These are phyloP conservation scores for Claviceps capensis DNA, from an alignment of 2,329 filamentous ascomycete genomes.

Conservation along the genomic window DNA sequence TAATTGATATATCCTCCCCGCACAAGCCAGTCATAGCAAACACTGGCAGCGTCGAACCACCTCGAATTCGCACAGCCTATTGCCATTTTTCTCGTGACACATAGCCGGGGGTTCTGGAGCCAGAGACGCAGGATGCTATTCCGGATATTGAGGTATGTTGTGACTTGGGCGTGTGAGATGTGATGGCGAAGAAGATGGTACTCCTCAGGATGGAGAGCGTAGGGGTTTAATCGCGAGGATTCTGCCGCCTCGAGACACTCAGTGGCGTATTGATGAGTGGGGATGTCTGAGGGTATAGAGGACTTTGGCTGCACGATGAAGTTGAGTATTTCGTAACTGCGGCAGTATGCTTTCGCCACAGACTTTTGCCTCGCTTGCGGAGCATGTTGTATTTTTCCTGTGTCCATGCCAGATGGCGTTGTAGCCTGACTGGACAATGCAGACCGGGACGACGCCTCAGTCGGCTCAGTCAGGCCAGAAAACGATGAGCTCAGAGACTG, in stretches of 20 bases:
- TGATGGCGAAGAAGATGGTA: slow-evolving; percentile 68
- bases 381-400: slow-evolving; percentile 11
- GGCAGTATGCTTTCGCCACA: slow-evolving; percentile 14
- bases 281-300: slow-evolving; percentile 67
- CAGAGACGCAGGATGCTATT: slow-evolving; percentile 88
- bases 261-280: slow-evolving; percentile 67
- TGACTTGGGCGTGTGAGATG: slow-evolving; percentile 79
- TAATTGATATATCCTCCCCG: slow-evolving; percentile 93
- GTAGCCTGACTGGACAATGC: slow-evolving; percentile 49
- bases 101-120: slow-evolving; percentile 72
- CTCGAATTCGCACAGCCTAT: slow-evolving; percentile 78
- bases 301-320: slow-evolving; percentile 60
- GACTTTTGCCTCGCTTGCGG: slow-evolving; percentile 8
- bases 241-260: slow-evolving; percentile 86
- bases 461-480: slow-evolving; percentile 38
- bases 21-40: slow-evolving; percentile 87
- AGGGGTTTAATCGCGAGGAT: slow-evolving; percentile 78
- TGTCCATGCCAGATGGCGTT: slow-evolving; percentile 37
- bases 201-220: slow-evolving; percentile 73
- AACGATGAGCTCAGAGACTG: slow-evolving; percentile 39
- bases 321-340: slow-evolving; percentile 21
- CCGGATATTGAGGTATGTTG: slow-evolving; percentile 87
- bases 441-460: slow-evolving; percentile 39
- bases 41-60: slow-evolving; percentile 78
- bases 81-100: slow-evolving; percentile 72